Percentiles rank a stretch among this genome's conserved stretches.
These are phyloP conservation scores for Leccinellum albellum DNA, from an alignment of 768 basidiomycete genomes.

Conservation along the genomic window DNA sequence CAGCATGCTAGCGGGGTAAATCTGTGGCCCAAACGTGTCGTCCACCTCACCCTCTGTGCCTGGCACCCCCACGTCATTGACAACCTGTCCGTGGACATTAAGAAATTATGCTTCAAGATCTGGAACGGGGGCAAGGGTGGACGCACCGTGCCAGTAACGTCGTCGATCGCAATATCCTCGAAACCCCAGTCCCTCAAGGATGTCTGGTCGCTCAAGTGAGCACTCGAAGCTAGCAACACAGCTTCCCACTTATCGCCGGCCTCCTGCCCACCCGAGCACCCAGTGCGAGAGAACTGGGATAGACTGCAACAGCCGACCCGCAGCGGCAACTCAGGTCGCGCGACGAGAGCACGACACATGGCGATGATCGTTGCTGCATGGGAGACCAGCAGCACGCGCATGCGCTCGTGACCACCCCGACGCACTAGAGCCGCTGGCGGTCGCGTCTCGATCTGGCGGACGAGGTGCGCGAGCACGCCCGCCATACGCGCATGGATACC, in stretches of 20 bases:
- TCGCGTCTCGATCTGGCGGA: slow-evolving; percentile 46
- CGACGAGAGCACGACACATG: slow-evolving; percentile 55
- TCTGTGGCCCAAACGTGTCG: slow-evolving; percentile 53
- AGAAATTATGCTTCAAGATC: background rate
- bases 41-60: slow-evolving; percentile 61
- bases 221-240: slow-evolving; percentile 48
- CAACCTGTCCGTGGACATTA: slow-evolving; percentile 43
- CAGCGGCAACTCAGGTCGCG: slow-evolving; percentile 48
- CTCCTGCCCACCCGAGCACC: slow-evolving; percentile 29
- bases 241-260: slow-evolving; percentile 43
- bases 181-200: slow-evolving; percentile 76
- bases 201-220: slow-evolving; percentile 53
- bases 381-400: slow-evolving; percentile 54
- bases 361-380: slow-evolving; percentile 77
- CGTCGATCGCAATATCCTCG: slow-evolving; percentile 56
- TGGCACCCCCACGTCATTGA: slow-evolving; percentile 66
- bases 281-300: slow-evolving; percentile 44
- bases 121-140: background rate
- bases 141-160: slow-evolving; percentile 54
- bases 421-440: slow-evolving; percentile 21
- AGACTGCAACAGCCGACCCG: slow-evolving; percentile 76
- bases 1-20: slow-evolving; percentile 18
- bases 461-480: slow-evolving; percentile 48
- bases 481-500: slow-evolving; percentile 59
- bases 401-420: slow-evolving; percentile 36